Evolutionary conservation across 805 yeast genomes (phyloP).

Genomic region (Candida quercuum): DNA sequence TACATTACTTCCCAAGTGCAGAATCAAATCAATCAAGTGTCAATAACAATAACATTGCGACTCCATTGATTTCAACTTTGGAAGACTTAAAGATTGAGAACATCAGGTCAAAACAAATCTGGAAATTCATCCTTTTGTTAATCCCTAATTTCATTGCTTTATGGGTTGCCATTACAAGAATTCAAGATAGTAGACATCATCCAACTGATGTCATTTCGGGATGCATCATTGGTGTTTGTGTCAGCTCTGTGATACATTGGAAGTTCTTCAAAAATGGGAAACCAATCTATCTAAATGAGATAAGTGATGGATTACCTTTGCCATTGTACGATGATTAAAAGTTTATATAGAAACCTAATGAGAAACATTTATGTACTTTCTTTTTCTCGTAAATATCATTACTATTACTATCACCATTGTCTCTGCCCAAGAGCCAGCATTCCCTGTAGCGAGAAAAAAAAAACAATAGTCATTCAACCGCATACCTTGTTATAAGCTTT

Average conservation of each 20-base stretch:
- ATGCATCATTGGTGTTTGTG: slow-evolving; percentile 47
- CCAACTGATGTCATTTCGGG: slow-evolving; percentile 82
- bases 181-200: slow-evolving; percentile 91
- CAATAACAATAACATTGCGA: background rate
- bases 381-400: too few relatives aligned
- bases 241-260: slow-evolving; percentile 10
- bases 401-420: too few relatives aligned
- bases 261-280: slow-evolving; percentile 19
- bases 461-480: too few relatives aligned
- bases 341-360: too few relatives aligned
- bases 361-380: too few relatives aligned
- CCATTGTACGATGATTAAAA: background rate
- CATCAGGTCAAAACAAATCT: slow-evolving; percentile 35
- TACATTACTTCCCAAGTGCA: slow-evolving; percentile 32
- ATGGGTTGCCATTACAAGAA: slow-evolving; percentile 75
- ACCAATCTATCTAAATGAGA: slow-evolving; percentile 10
- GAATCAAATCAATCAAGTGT: background rate
- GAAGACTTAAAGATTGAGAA: background rate
- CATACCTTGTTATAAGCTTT: too few relatives aligned
- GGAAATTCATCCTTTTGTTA: slow-evolving; percentile 48
- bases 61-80: background rate
- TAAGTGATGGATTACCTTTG: background rate
- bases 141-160: slow-evolving; percentile 64
- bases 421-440: too few relatives aligned
- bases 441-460: too few relatives aligned